phyloP scores from a whole-genome alignment of 768 basidiomycete genomes.

The Lanmaoa rubissima region DNA sequence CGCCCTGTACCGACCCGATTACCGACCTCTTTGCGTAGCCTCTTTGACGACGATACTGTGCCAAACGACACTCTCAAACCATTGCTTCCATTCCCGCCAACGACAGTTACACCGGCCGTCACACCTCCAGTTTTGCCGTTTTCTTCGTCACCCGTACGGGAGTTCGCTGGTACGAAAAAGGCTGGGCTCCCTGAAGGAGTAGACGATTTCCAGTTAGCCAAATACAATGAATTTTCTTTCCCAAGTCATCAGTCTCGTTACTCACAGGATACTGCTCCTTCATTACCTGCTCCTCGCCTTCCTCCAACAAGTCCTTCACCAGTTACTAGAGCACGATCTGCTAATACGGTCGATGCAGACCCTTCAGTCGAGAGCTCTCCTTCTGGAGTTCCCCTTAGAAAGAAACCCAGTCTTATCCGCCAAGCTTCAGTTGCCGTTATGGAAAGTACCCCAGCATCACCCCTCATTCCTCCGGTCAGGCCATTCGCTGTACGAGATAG shows the following conservation, averaged over 20 bases:
- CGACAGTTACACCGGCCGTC: constrained; percentile 27
- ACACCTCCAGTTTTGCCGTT: constrained; percentile 26
- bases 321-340: constrained; percentile 34
- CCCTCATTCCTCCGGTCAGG: constrained; percentile 43
- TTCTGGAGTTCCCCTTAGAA: constrained; percentile 9
- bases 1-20: constrained; percentile 52
- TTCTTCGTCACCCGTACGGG: constrained; percentile 38
- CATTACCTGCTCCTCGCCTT: constrained; percentile 22
- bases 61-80: constrained; percentile 44
- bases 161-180: constrained; percentile 33
- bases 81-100: constrained; percentile 30
- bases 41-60: constrained; percentile 67
- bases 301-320: constrained; percentile 34
- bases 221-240: constrained; percentile 53
- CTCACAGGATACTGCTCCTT: constrained; percentile 49
- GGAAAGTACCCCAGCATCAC: constrained; percentile 42
- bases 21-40: constrained; percentile 72
- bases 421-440: constrained; percentile 55
- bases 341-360: constrained; percentile 28
- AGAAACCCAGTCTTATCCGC: constrained; percentile 43
- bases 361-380: constrained; percentile 10
- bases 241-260: constrained; percentile 57
- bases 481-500: constrained; percentile 48
- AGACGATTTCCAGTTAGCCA: constrained; percentile 44
- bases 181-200: constrained; percentile 29